A percentile compares a stretch with the other conserved stretches of the same genome.
These are phyloP conservation scores for Penicillium sp. DNA, from an alignment of 2,329 filamentous ascomycete species.

Conservation along the genomic window DNA sequence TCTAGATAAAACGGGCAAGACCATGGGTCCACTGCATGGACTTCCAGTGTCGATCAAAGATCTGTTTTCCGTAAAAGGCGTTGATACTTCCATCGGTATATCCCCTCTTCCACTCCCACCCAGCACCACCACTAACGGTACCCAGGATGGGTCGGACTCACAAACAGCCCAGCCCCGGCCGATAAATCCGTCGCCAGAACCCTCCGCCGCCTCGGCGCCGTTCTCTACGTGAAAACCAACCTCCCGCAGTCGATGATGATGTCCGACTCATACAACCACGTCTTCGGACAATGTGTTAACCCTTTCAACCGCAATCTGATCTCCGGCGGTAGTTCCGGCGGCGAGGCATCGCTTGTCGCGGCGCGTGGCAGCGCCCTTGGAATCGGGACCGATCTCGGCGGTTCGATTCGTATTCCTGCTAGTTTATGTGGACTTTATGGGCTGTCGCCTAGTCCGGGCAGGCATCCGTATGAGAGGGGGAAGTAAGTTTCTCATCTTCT, in stretches of 20 bases:
- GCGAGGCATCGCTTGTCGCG: conserved; percentile 53
- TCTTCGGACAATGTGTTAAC: conserved; percentile 56
- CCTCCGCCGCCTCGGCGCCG: conserved; percentile 22
- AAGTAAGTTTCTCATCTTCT: conserved; percentile 27
- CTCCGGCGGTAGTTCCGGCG: conserved; percentile 56
- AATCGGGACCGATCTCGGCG: conserved; percentile 55
- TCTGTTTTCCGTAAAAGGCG: conserved; percentile 22
- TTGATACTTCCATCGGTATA: conserved; percentile 26
- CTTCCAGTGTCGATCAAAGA: conserved; percentile 54
- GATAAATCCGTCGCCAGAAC: conserved; percentile 24
- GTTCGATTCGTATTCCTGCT: conserved; percentile 55
- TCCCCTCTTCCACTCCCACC: too few relatives aligned
- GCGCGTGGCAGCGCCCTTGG: conserved; percentile 52
- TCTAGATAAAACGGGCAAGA: conserved; percentile 36
- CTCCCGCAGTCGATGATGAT: conserved; percentile 28
- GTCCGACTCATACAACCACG: conserved; percentile 34
- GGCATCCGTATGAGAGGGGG: conserved; percentile 37
- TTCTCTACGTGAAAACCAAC: conserved; percentile 27
- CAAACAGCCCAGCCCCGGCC: conserved; percentile 17
- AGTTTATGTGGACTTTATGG: conserved; percentile 57
- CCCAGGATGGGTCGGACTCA: conserved; percentile 25
- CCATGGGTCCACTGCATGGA: conserved; percentile 59
- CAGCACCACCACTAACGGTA: neutral
- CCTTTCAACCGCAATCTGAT: conserved; percentile 52
- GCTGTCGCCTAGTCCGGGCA: conserved; percentile 39